phyloP scores from a whole-genome alignment of 1,284 basidiomycete species.

The Ceratobasidium sp. region DNA sequence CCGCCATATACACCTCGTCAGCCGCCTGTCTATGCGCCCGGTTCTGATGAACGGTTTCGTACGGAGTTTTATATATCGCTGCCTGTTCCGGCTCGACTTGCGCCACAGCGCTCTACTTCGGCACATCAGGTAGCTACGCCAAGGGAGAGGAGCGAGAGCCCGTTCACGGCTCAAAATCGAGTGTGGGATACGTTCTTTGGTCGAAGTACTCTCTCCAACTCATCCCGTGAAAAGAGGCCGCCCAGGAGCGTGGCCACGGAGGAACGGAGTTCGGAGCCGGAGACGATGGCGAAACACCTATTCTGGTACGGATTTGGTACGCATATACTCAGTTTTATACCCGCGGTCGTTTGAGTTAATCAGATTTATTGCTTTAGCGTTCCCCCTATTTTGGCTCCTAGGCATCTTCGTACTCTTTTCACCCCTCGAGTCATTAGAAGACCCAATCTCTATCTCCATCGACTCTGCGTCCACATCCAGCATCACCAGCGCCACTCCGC shows the following conservation, averaged over 20 bases:
- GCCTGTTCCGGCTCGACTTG: neutral
- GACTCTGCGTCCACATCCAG: too few species aligned
- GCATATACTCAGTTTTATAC: constrained; percentile 8
- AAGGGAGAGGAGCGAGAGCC: neutral
- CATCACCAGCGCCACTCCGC: neutral
- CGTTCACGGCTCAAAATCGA: neutral
- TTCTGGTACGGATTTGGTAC: constrained; percentile 47
- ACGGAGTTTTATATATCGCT: neutral
- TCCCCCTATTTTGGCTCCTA: constrained; percentile 45
- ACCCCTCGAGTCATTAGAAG: constrained; percentile 4
- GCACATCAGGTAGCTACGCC: neutral
- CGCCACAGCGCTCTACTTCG: too few species aligned
- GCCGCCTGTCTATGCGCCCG: neutral
- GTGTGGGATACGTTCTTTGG: constrained; percentile 5
- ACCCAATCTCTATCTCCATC: neutral
- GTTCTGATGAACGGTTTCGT: too few species aligned
- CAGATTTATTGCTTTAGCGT: constrained; percentile 20
- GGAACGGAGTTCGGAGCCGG: constrained; percentile 23
- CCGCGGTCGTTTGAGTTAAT: neutral
- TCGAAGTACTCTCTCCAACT: too few species aligned
- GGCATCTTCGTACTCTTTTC: constrained; percentile 38
- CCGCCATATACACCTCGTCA: neutral
- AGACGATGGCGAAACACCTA: constrained; percentile 40
- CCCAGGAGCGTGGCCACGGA: too few species aligned
- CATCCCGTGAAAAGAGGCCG: too few species aligned